Evolutionary conservation across 306 rosid species (phyloP), one percentile per base, ranked within the genome.

Genomic region (Castanea sativa): DNA sequence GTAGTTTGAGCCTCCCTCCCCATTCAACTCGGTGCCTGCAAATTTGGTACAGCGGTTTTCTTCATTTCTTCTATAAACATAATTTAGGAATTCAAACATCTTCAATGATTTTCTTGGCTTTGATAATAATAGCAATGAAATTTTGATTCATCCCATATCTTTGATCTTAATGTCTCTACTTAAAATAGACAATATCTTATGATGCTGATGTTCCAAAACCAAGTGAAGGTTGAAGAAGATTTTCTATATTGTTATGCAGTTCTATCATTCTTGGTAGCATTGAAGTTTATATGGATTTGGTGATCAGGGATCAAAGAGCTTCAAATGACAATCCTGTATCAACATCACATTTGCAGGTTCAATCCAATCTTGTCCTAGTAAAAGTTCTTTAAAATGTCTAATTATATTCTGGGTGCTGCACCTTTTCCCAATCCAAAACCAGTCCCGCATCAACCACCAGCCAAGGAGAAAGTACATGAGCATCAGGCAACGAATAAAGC

Each of bases 361-460:
- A 45, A 41, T 67, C 18, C 67, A 38, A 58, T 32, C 14, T 67
- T 76, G 56, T 74, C n/a, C 53, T 16, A 61, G 27, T 65, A 65
- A 70, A 68, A 38, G 38, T 21, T 21, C 38, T 76, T 58, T 20
- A 41, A 67, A 81, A 85, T 84, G 90, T 77, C 86, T 23, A 49
- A 76, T 5, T 73, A 79, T 75, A 33, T 65, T 38, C 74, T 64
- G 52, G 79, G 71, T 78, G 41, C 83, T n/a, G 64, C 67, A 85
- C 59, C 83, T 10, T 68, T 78, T 70, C 73, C 81, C 53, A 43
- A 71, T 71, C 73, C 73, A 51, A 76, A 74, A 35, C 45, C 45
- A 8, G 45, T 41, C 11, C 11, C 11, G 45, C 45, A 41, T 41
- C 45, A 41, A 41, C 70, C 87, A 76, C 76, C 76, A 33, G 65